Percentiles rank a stretch among this genome's conserved stretches.
Evolutionary conservation across 768 basidiomycete genomes (phyloP).

Genomic region (Strobilomyces dryophilus): DNA sequence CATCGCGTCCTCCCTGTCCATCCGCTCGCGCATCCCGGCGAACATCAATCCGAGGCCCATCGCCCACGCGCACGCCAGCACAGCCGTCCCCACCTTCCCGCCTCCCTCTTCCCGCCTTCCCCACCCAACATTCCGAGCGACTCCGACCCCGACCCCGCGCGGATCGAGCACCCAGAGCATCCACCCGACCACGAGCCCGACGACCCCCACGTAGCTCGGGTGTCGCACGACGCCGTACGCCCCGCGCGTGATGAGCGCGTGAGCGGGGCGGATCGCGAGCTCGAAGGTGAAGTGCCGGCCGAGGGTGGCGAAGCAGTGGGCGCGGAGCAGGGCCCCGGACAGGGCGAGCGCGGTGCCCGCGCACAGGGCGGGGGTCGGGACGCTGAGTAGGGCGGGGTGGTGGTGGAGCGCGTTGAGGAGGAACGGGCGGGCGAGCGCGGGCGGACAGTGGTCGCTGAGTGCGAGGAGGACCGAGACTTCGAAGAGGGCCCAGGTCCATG

Average conservation of each 20-base stretch:
- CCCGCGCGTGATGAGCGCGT: conserved; percentile 25
- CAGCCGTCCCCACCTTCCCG: background rate
- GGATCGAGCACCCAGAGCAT: conserved; percentile 6
- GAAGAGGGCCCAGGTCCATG: conserved; percentile 6
- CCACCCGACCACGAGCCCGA: background rate
- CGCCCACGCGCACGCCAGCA: conserved; percentile 1
- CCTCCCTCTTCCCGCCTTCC: no score
- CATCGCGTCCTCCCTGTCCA: conserved; percentile 28
- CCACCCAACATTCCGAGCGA: no score
- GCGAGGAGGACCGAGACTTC: conserved; percentile 1
- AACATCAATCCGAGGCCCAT: accelerated
- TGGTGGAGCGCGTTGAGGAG: background rate
- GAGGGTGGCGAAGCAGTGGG: conserved; percentile 16
- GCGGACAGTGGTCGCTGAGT: background rate
- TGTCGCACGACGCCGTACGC: conserved; percentile 29
- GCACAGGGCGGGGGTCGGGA: conserved; percentile 3
- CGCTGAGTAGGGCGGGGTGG: conserved; percentile 1
- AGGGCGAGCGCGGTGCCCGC: conserved; percentile 7
- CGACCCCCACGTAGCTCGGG: conserved; percentile 23
- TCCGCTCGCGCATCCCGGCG: conserved; percentile 5
- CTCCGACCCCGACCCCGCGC: background rate
- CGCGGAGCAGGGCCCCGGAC: conserved; percentile 12
- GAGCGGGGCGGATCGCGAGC: conserved; percentile 17
- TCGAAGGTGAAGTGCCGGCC: conserved; percentile 27
- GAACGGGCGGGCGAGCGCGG: background rate